phyloP scores from a whole-genome alignment of 345 rosid species.

The Firmiana major region DNA sequence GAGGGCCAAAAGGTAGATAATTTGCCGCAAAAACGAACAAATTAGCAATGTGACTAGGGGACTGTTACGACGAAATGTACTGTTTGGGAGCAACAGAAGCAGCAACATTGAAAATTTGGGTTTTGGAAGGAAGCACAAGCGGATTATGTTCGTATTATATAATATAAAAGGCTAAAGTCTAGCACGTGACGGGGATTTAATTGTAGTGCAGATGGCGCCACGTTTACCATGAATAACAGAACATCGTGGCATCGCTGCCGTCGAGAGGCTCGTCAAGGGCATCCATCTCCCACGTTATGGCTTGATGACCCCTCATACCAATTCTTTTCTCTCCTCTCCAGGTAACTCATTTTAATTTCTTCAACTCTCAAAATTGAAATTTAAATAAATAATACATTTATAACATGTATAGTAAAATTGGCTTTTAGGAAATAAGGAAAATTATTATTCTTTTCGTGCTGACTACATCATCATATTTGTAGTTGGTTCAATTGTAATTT shows the following conservation, averaged over 20 bases:
- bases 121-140: neutral
- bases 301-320: constrained; percentile 9
- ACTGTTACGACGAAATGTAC: neutral
- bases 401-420: too few relatives aligned
- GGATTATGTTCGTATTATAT: too few relatives aligned
- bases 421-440: too few relatives aligned
- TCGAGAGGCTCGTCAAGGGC: constrained; percentile 1
- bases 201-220: constrained; percentile 3
- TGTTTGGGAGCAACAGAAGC: neutral
- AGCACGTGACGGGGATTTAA: neutral
- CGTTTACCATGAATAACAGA: neutral
- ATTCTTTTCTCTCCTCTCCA: too few relatives aligned
- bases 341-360: too few relatives aligned
- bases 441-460: too few relatives aligned
- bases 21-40: neutral
- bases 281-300: constrained; percentile 14
- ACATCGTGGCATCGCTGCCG: constrained; percentile 11
- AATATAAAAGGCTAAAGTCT: neutral
- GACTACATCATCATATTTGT: too few relatives aligned
- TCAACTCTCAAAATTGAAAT: too few relatives aligned
- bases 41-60: neutral
- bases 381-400: too few relatives aligned
- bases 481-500: too few relatives aligned
- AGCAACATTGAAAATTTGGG: too few relatives aligned
- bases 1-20: neutral